Evolutionary conservation across 768 basidiomycete genomes (phyloP), one percentile per base, ranked within the genome.

Genomic region (Mycena sanguinolenta): DNA sequence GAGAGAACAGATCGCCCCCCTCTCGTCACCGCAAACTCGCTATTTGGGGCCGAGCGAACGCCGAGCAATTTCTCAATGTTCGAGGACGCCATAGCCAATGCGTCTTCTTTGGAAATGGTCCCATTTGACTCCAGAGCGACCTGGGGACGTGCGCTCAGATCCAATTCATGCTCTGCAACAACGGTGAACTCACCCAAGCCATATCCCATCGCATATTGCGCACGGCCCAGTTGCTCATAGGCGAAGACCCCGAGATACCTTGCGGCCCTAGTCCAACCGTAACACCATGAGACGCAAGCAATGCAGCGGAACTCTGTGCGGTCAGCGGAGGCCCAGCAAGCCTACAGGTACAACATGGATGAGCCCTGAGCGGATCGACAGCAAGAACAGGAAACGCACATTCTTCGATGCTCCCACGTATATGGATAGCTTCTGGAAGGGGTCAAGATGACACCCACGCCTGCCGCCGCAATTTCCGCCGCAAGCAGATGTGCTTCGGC

Each of bases 401-500:
- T 88, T 59, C 92, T 81, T 54, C 83, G 83, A 63, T 84, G 80
- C 73, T 92, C 90, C 95, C 95, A 96, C 9, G 77, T 72, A 12
- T 74, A 73, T 0, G 95, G 95, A 86, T 90, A 95, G 9, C 92
- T 87, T 42, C 92, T 82, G 3, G 90, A 82, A 1, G 92, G 91
- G 6, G 84, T 79, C 27, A 95, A 74, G 72, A 97, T 88, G 36
- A 96, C 88, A 27, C 94, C 93, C 50, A 95, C 82, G 17, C 85
- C 82, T 2, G 92, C 90, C 28, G 83, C 82, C 0, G 89, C 92
- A 30, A 97, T 85, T 71, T 95, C 87, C 62, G 88, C 83, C 1
- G 94, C 95, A 27, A 97, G 80, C 13, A 94, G 77, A 77, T 92
- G 91, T 0, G 91, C 91, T 75, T 95, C 93, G 2, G 85, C 80